phyloP scores from a whole-genome alignment of 2,329 filamentous ascomycete species.

The Cephalotrichum gorgonifer region DNA sequence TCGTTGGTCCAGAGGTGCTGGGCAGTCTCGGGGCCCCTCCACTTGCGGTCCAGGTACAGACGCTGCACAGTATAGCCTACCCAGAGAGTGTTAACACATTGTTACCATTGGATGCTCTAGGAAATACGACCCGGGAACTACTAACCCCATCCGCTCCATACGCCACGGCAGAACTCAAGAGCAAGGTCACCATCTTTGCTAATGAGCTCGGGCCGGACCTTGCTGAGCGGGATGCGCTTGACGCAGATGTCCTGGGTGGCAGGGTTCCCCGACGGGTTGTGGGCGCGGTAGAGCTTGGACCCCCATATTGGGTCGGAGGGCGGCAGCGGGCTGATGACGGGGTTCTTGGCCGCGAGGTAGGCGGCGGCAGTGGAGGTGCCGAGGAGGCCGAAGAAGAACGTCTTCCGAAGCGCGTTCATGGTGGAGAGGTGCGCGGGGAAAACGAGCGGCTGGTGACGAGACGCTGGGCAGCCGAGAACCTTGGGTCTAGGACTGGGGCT shows the following conservation, averaged over 20 bases:
- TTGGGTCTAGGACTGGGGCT: not conserved
- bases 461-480: not conserved
- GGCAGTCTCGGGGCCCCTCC: constrained; percentile 39
- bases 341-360: constrained; percentile 41
- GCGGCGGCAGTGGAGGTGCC: constrained; percentile 38
- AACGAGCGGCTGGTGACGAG: not conserved
- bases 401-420: constrained; percentile 45
- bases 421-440: constrained; percentile 3
- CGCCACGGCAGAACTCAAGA: constrained; percentile 55
- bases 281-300: constrained; percentile 42
- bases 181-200: constrained; percentile 47
- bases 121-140: constrained; percentile 7
- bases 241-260: constrained; percentile 55
- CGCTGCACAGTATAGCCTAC: constrained; percentile 50
- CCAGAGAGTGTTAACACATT: not conserved
- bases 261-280: constrained; percentile 54
- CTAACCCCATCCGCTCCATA: constrained; percentile 57
- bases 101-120: not conserved
- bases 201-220: constrained; percentile 55
- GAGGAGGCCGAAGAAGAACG: constrained; percentile 31
- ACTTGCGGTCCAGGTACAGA: constrained; percentile 47
- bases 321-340: constrained; percentile 45
- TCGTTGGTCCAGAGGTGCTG: constrained; percentile 50
- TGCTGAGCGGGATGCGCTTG: constrained; percentile 48
- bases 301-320: constrained; percentile 51